Base-by-base conservation (phyloP, 257 asterid species). In the Penstemon davidsonii region DNA sequence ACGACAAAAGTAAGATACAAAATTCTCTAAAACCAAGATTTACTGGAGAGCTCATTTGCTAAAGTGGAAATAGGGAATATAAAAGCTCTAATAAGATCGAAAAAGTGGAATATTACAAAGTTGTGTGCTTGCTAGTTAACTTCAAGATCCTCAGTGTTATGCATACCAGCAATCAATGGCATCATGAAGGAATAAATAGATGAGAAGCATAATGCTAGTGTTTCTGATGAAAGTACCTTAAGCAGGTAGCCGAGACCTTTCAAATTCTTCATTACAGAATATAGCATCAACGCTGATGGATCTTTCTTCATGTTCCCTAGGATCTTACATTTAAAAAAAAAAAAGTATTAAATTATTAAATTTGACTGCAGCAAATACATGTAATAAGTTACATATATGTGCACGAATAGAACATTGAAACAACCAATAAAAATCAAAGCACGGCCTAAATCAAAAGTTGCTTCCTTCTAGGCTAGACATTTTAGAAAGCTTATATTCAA, bases 221-320 rank as follows among this genome's bases (percentile, higher is more conserved):
- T 15, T 47, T 59, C 25, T 19, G 37, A 42, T 45, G 55, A 75
- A 71, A 64, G 45, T 80, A 93, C 99, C 99, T 93, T 87, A 53
- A 93, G 69, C 78, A 78, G 65, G 77, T 93, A 93, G 62, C 99
- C 96, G 42, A 91, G 83, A 52, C 71, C 84, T 80, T 83, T 79
- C 66, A 93, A 84, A 73, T 81, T 84, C 88, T 84, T 87, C 83
- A 84, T 79, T 73, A 93, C 90, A 56, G 96, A 85, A 83, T 79
- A 87, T 25, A 93, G 79, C 96, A 89, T 85, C 84, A 93, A 75
- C 8, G 96, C 77, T 37, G 87, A 76, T 42, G 95, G 86, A 79
- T 93, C 90, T 81, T 87, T 86, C 83, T 82, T 78, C 97, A 88
- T 77, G 88, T 79, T 86, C 68, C 95, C 96, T 81, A 93, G 76